phyloP scores from a whole-genome alignment of 2,329 filamentous ascomycete species.

The Zymoseptoria ardabiliae region DNA sequence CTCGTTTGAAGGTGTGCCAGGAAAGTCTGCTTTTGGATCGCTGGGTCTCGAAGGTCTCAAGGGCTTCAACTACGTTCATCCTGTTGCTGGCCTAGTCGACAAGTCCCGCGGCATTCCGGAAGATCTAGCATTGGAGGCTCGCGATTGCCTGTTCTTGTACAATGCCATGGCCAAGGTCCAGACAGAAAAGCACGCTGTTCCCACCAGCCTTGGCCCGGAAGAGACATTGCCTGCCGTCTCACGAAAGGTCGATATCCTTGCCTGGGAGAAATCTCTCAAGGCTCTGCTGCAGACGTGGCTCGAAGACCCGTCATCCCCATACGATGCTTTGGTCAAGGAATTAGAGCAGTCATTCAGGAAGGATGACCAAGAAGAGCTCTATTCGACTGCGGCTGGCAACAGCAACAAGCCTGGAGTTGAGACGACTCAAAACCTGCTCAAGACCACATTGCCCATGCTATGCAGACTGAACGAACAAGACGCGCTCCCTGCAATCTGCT shows the following conservation, averaged over 20 bases:
- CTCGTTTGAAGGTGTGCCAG: constrained; percentile 47
- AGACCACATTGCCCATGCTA: constrained; percentile 51
- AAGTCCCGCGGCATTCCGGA: constrained; percentile 56
- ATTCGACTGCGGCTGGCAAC: constrained; percentile 15
- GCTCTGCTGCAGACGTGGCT: constrained; percentile 54
- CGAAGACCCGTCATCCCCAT: constrained; percentile 46
- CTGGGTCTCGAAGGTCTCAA: constrained; percentile 43
- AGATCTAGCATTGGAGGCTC: constrained; percentile 62
- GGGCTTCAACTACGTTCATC: constrained; percentile 57
- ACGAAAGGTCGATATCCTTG: constrained; percentile 57
- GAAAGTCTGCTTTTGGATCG: constrained; percentile 32
- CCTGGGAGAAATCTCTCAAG: constrained; percentile 60
- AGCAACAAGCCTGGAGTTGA: constrained; percentile 5
- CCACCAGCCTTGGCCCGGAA: constrained; percentile 43
- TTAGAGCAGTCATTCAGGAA: constrained; percentile 32
- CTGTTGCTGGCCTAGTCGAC: constrained; percentile 56
- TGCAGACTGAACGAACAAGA: constrained; percentile 54
- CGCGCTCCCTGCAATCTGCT: constrained; percentile 66
- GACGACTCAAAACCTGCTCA: constrained; percentile 24
- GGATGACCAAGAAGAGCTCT: constrained; percentile 17
- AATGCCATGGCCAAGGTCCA: constrained; percentile 54
- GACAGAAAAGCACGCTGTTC: constrained; percentile 38
- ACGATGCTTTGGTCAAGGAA: constrained; percentile 44
- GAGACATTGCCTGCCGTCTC: constrained; percentile 47
- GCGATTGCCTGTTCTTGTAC: constrained; percentile 63